Percentiles rank a stretch among this genome's conserved stretches.
Conservation (phyloP, 345 rosid species). For the Euphorbia pulcherrima region DNA sequence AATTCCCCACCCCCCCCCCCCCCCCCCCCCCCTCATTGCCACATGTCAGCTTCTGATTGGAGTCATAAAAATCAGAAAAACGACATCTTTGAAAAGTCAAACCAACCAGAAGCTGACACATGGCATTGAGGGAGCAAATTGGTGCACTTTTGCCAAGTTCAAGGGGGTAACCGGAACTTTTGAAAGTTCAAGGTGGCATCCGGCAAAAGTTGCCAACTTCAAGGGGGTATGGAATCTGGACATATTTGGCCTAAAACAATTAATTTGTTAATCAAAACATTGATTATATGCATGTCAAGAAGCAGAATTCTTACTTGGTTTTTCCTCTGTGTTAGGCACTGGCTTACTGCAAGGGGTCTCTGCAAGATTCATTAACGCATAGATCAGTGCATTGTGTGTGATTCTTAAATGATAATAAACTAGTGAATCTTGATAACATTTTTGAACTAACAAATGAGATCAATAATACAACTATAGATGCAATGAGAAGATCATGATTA, state of each 20-base stretch:
- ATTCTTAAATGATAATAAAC: background rate
- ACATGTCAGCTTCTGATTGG: too few relatives aligned
- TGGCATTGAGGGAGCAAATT: too few relatives aligned
- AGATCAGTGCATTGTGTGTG: constrained; percentile 14
- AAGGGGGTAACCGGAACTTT: background rate
- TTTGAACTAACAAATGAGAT: background rate
- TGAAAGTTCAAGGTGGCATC: too few relatives aligned
- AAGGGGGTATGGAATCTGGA: background rate
- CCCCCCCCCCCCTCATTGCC: too few relatives aligned
- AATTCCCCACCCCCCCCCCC: too few relatives aligned
- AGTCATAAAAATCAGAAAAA: too few relatives aligned
- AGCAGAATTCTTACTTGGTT: constrained; percentile 36
- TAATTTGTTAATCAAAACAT: background rate
- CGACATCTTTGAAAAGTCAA: too few relatives aligned
- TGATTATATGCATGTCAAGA: background rate
- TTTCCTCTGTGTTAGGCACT: constrained; percentile 29
- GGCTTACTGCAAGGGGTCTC: constrained; percentile 74
- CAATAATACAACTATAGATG: background rate
- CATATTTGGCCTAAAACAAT: too few relatives aligned
- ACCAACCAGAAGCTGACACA: too few relatives aligned
- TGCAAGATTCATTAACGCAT: constrained; percentile 35
- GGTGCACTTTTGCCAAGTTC: too few relatives aligned
- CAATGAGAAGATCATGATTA: too few relatives aligned
- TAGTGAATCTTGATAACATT: background rate
- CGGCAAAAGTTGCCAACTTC: too few relatives aligned